A percentile compares a stretch with the other conserved stretches of the same genome.
phyloP scores from a whole-genome alignment of 179 eudicot genomes.

The Camellia oleifera region DNA sequence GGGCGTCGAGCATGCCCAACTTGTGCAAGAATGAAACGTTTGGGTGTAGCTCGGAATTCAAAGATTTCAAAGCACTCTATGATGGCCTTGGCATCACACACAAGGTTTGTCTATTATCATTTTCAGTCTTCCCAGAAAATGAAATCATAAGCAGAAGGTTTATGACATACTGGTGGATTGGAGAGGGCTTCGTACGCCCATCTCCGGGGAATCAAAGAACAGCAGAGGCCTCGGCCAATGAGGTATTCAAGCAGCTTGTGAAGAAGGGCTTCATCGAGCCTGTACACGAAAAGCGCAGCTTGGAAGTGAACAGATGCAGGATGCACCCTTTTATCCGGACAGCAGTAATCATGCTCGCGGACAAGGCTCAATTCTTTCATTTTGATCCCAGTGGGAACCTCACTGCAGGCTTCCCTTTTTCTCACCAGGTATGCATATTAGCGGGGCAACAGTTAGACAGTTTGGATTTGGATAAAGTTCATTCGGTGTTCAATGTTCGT shows the following conservation, averaged over 20 bases:
- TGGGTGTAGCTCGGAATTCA: neutral
- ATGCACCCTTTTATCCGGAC: neutral
- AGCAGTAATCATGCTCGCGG: neutral
- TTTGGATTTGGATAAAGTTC: neutral
- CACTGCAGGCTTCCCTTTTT: neutral
- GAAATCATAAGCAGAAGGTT: neutral
- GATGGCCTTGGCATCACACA: neutral
- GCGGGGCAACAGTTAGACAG: neutral
- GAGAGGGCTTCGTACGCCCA: neutral
- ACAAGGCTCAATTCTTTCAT: neutral
- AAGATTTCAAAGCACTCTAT: neutral
- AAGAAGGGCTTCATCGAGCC: neutral
- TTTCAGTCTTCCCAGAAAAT: neutral
- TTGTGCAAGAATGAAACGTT: neutral
- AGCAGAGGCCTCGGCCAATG: neutral
- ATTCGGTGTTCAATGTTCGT: constrained; percentile 16
- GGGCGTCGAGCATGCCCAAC: neutral
- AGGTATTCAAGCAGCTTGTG: neutral
- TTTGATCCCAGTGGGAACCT: neutral
- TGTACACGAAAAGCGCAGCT: neutral
- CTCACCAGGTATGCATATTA: neutral
- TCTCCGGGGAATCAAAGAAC: neutral
- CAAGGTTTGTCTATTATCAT: neutral
- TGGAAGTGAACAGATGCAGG: neutral
- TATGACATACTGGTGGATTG: neutral